These are phyloP conservation scores for Avena eriantha DNA, from an alignment of 176 grass and related monocot genomes.

Conservation along the genomic window DNA sequence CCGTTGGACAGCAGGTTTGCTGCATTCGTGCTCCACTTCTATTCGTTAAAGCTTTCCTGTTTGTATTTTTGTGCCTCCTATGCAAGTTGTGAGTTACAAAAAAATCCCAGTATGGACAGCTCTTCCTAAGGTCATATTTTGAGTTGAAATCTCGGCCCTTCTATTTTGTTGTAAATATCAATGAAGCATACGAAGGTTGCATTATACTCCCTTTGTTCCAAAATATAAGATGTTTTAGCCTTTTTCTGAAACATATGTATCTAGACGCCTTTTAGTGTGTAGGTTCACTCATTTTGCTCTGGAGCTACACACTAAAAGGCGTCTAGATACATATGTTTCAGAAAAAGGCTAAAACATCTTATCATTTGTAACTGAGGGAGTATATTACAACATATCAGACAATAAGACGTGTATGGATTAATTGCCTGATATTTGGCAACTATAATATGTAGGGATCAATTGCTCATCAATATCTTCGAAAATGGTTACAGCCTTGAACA, in stretches of 20 bases:
- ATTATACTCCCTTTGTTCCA: no score
- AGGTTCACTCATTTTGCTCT: no score
- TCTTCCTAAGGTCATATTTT: slow-evolving; percentile 20
- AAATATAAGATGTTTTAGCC: no score
- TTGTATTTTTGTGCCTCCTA: slow-evolving; percentile 22
- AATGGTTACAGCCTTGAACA: background rate
- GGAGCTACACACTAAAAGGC: no score
- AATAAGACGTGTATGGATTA: background rate
- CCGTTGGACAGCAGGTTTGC: slow-evolving; percentile 78
- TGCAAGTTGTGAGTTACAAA: slow-evolving; percentile 13
- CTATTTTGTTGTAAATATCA: background rate
- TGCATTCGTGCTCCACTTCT: slow-evolving; percentile 24
- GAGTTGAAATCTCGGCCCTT: slow-evolving; percentile 22
- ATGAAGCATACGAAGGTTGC: slow-evolving; percentile 26
- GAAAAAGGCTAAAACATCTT: no score
- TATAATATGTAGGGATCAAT: slow-evolving; percentile 9
- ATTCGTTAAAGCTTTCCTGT: slow-evolving; percentile 20
- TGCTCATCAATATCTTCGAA: slow-evolving; percentile 15
- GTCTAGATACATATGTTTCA: no score
- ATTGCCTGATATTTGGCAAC: slow-evolving; percentile 18
- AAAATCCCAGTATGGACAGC: background rate
- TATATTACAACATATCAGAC: background rate
- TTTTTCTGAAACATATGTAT: no score
- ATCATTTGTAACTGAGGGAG: no score
- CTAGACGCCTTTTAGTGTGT: no score